A percentile compares a stretch with the other conserved stretches of the same genome.
These are phyloP conservation scores for Elaphomyces granulatus DNA, from an alignment of 495 filamentous ascomycete species.

Conservation along the genomic window DNA sequence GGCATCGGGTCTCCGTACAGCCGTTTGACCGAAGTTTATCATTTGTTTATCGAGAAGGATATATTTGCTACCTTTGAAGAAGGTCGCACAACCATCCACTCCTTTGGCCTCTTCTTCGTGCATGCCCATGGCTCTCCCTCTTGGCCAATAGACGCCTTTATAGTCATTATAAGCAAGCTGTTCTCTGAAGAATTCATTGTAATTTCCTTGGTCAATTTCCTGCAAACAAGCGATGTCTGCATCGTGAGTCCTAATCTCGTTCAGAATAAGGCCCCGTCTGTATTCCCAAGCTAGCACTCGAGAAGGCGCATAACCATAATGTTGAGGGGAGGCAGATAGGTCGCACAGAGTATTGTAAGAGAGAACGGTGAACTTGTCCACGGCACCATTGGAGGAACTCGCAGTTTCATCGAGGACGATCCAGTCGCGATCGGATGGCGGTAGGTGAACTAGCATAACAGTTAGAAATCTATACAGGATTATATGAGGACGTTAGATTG, in stretches of 20 bases:
- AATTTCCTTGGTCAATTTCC: constrained; percentile 80
- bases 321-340: constrained; percentile 63
- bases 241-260: constrained; percentile 62
- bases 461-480: constrained; percentile 9
- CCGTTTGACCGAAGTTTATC: constrained; percentile 79
- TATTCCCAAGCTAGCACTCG: constrained; percentile 72
- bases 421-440: constrained; percentile 62
- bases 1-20: constrained; percentile 87
- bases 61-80: constrained; percentile 87
- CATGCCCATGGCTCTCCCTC: constrained; percentile 80
- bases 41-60: constrained; percentile 85
- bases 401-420: constrained; percentile 48
- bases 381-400: constrained; percentile 19
- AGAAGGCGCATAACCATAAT: constrained; percentile 81
- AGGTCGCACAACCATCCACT: constrained; percentile 92
- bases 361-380: constrained; percentile 58
- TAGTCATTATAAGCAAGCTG: constrained; percentile 74
- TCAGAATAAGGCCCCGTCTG: constrained; percentile 63
- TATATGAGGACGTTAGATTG: not conserved
- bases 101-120: constrained; percentile 66
- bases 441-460: constrained; percentile 30
- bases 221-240: constrained; percentile 88
- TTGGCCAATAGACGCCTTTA: constrained; percentile 83
- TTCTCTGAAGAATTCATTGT: constrained; percentile 74
- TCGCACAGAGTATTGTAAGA: constrained; percentile 95